Conservation (phyloP, 1,139 yeast species). For the Kodamaea anthophila region DNA sequence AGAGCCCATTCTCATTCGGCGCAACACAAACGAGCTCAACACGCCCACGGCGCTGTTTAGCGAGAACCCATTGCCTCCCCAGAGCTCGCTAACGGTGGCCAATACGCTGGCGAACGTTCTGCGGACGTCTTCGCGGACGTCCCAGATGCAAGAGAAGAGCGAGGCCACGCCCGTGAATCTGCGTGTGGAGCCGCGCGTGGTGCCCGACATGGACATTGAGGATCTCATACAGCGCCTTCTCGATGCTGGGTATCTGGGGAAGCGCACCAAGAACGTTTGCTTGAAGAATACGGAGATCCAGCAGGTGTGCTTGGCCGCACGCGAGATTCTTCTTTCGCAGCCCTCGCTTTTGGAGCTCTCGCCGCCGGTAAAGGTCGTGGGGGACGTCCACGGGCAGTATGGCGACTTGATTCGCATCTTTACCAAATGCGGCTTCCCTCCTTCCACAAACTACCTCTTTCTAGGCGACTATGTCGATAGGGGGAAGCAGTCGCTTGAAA, state of each 20-base stretch:
- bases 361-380: constrained; percentile 96
- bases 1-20: constrained; percentile 52
- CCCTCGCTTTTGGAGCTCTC: constrained; percentile 84
- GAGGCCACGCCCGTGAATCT: too few relatives aligned
- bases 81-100: constrained; percentile 3
- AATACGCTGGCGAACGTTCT: constrained; percentile 12
- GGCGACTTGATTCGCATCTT: constrained; percentile 86
- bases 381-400: constrained; percentile 96
- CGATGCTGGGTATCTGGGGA: constrained; percentile 95
- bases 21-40: constrained; percentile 30
- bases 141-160: constrained; percentile 11
- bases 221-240: constrained; percentile 81
- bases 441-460: constrained; percentile 83
- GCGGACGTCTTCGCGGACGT: constrained; percentile 34
- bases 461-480: constrained; percentile 96
- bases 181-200: constrained; percentile 7
- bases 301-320: constrained; percentile 74
- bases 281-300: constrained; percentile 84
- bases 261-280: constrained; percentile 83
- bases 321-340: constrained; percentile 83
- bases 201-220: constrained; percentile 63
- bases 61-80: constrained; percentile 5
- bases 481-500: constrained; percentile 91
- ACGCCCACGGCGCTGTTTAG: constrained; percentile 7
- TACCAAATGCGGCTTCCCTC: constrained; percentile 98